Conservation (phyloP, 306 rosid species). For the Pterocarpus santalinus region DNA sequence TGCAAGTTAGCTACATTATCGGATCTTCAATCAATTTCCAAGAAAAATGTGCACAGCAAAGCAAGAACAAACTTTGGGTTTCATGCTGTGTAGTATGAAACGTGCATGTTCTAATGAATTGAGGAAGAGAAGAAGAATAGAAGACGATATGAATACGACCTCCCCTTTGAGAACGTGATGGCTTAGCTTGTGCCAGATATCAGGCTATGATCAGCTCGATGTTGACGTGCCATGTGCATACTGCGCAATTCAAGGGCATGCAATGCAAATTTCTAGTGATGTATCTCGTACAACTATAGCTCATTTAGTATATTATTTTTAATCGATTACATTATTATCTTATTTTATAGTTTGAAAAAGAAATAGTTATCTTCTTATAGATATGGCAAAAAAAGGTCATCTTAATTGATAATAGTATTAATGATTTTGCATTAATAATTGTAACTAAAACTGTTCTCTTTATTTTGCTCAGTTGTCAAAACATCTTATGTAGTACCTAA, state of each 20-base stretch:
- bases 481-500: too few relatives aligned
- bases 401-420: too few relatives aligned
- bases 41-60: constrained; percentile 24
- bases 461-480: too few relatives aligned
- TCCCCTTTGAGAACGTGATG: constrained; percentile 36
- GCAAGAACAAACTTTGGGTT: constrained; percentile 10
- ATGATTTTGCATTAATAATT: too few relatives aligned
- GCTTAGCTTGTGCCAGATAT: constrained; percentile 38
- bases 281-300: background rate
- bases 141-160: constrained; percentile 29
- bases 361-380: background rate
- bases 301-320: background rate
- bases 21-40: constrained; percentile 44
- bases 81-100: constrained; percentile 2
- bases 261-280: constrained; percentile 15
- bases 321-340: background rate
- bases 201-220: constrained; percentile 1
- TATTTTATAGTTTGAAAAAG: background rate
- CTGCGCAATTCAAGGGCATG: constrained; percentile 41
- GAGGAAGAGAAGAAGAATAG: background rate
- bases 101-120: constrained; percentile 24
- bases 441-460: too few relatives aligned
- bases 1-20: constrained; percentile 31
- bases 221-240: constrained; percentile 54
- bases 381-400: background rate